Base-by-base conservation (phyloP, 2,329 filamentous ascomycete species). In the Xylariomycetidae sp. region DNA sequence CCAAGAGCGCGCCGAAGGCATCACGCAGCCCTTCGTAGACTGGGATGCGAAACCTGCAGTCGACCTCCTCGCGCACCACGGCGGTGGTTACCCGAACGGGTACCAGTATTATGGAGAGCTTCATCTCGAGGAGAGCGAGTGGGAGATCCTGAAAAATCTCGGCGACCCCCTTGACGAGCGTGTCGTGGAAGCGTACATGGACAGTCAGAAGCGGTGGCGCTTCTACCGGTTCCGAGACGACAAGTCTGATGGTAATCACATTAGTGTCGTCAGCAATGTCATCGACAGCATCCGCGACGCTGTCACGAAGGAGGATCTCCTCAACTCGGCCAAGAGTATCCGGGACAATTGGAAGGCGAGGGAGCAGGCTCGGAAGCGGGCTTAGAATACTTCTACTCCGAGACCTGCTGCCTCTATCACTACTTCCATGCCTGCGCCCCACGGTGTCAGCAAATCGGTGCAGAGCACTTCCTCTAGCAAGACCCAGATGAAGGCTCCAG, bases 201-300 rank as follows among this genome's bases (percentile, higher is more conserved):
- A 95, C 53, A 69, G 77, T 2, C 61, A 80, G 37, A 76, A 76
- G 13, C 69, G 81, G 15, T 98, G 92, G 92, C 79, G 88, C 37
- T 86, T 87, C 58, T 82, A 92, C 48, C 80, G 89, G 18, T 90
- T 96, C 61, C 76, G 92, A 33, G 89, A 97, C 52, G 92, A 98
- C 61, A 98, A 98, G 64, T 69, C 71, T 17, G 84, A 95, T 46
- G 88, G 86, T 0, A 98, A 98, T 53, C 89, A 97, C 61, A 82
- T 85, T 39, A 80, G 69, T 13, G 90, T 86, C 0, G 87, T 96
- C 2, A 70, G 80, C 16, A 94, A 85, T 56, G 92, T 98, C 4
- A 72, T 96, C 38, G 82, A 90, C 45, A 94, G 87, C 59, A 97
- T 98, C 48, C 74, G 80, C 40, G 88, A 96, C 51, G 80, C 80